phyloP scores from a whole-genome alignment of 1,284 basidiomycete species.

The Singerocomus inundabilis region DNA sequence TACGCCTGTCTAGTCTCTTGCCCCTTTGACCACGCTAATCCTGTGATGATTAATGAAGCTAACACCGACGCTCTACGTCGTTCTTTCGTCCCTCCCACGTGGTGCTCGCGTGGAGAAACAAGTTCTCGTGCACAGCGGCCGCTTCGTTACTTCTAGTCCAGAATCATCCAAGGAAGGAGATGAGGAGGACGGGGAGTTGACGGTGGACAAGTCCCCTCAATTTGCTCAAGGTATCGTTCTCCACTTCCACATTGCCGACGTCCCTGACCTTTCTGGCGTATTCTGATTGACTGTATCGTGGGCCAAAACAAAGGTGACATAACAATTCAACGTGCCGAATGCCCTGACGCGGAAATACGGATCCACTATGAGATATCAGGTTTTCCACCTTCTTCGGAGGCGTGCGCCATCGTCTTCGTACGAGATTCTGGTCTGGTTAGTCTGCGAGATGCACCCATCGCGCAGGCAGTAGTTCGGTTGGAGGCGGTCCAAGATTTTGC shows the following conservation, averaged over 20 bases:
- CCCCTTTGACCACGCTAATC: background rate
- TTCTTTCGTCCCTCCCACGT: constrained; percentile 74
- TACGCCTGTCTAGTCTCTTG: constrained; percentile 8
- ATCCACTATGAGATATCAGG: constrained; percentile 49
- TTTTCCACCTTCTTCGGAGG: constrained; percentile 39
- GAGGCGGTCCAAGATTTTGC: constrained; percentile 14
- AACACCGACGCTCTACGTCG: constrained; percentile 62
- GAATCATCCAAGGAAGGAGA: constrained; percentile 33
- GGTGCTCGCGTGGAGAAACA: constrained; percentile 75
- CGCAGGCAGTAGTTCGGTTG: constrained; percentile 28
- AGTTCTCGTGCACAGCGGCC: constrained; percentile 64
- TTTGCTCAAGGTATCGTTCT: constrained; percentile 40
- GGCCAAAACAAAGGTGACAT: constrained; percentile 20
- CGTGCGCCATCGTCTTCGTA: constrained; percentile 45
- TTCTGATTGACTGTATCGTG: background rate
- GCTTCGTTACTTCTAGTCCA: constrained; percentile 40
- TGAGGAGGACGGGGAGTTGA: constrained; percentile 37
- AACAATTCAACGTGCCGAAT: constrained; percentile 6
- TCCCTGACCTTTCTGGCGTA: background rate
- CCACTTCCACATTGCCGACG: background rate
- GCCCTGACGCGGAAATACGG: constrained; percentile 18
- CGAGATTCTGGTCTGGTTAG: constrained; percentile 27
- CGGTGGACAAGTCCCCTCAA: constrained; percentile 35
- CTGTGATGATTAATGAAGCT: constrained; percentile 9
- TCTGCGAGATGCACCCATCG: constrained; percentile 8